Evolutionary conservation across 371 early-diverging fungal genomes (phyloP), one percentile per base, ranked within the genome.

Genomic region (Lichtheimia ornata): DNA sequence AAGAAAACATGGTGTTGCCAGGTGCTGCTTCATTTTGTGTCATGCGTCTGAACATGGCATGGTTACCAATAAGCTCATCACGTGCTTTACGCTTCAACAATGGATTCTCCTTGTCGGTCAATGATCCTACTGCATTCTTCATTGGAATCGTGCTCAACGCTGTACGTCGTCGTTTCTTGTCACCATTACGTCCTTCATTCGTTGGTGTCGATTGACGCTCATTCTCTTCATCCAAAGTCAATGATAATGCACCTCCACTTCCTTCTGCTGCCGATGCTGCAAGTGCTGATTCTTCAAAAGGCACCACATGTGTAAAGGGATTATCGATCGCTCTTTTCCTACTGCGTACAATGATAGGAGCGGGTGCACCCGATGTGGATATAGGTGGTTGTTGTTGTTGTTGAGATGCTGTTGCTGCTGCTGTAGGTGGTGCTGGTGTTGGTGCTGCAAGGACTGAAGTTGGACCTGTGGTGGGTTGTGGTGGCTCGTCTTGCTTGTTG

Each of bases 271-370:
- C 30, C 7, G 30, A 30, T 17, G 63, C 52, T 2, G 70, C 75
- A 53, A 75, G 57, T 20, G 66, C 67, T 1, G 84, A 84, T 35
- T 84, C 86, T 43, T 74, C 71, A 49, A 76, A 81, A 3, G 86
- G 79, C 17, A 76, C 75, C 42, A 83, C 74, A 53, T 79, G 79
- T 9, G 64, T 80, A 55, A 82, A 86, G 7, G 84, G 86, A 42
- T 86, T 83, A 11, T 76, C 70, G 24, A 76, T 67, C 2, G 77
- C 71, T 25, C 72, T 76, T 62, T 76, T 77, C 50, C 71, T 55
- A 14, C 69, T 66, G 40, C 68, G 72, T 5, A 80, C 73, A 45
- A 74, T 65, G 12, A 76, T 64, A 13, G 74, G 69, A 13, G 71
- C 63, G 5, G 71, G 70, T 25, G 66, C 61, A 22, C 41, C 53